phyloP scores from a whole-genome alignment of 352 stramenopile species.

The Peronosclerospora sorghi region DNA sequence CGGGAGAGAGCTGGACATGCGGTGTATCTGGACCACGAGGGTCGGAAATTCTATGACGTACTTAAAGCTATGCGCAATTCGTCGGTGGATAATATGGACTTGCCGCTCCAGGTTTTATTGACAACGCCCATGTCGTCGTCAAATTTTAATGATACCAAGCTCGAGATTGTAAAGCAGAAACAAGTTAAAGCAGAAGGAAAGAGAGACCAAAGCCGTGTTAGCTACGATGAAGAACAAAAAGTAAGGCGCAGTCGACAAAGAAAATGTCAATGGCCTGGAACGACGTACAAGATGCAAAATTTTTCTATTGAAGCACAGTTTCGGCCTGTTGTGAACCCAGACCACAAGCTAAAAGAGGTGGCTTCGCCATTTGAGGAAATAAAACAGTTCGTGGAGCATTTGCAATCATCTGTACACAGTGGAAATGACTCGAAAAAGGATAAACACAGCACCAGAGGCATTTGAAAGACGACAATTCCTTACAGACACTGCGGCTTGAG shows the following conservation, averaged over 20 bases:
- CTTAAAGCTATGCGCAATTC: conserved; percentile 35
- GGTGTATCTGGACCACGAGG: conserved; percentile 52
- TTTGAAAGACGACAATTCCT: conserved; percentile 2
- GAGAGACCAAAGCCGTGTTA: conserved; percentile 14
- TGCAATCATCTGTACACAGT: conserved; percentile 27
- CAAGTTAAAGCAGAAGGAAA: conserved; percentile 30
- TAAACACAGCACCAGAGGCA: conserved; percentile 5
- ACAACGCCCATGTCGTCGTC: conserved; percentile 59
- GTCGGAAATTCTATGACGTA: conserved; percentile 54
- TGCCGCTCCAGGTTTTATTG: conserved; percentile 59
- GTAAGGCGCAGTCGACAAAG: conserved; percentile 20
- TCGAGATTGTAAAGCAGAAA: conserved; percentile 54
- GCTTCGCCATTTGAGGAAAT: conserved; percentile 40
- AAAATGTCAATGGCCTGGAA: conserved; percentile 47
- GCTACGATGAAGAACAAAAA: conserved; percentile 16
- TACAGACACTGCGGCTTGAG: conserved; percentile 28
- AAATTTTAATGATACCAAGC: conserved; percentile 35
- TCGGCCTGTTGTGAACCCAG: conserved; percentile 35
- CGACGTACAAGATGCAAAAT: conserved; percentile 70
- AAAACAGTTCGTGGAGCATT: conserved; percentile 46
- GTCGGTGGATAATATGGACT: conserved; percentile 56
- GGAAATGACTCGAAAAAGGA: conserved; percentile 18
- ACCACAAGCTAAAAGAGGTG: conserved; percentile 35
- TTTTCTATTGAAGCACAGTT: conserved; percentile 49
- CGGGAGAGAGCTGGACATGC: conserved; percentile 26